A percentile compares a stretch with the other conserved stretches of the same genome.
phyloP scores from a whole-genome alignment of 164 flowering plant species.

The Kalanchoe fedtschenkoi region DNA sequence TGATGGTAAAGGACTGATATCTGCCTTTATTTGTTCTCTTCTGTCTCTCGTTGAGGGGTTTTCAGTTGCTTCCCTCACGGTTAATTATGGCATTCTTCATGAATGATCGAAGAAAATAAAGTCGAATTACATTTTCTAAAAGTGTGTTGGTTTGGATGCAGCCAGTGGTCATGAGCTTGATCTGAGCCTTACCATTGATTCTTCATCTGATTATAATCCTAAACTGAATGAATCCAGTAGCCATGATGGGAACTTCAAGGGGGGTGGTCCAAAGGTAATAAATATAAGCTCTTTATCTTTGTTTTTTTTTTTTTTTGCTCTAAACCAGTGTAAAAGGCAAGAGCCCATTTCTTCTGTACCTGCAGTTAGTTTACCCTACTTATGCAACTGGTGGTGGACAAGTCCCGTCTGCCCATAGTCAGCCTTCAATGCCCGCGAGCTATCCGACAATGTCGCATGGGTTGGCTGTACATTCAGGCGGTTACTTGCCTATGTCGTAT shows the following conservation, averaged over 20 bases:
- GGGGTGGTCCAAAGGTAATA: background rate
- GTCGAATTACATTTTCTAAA: background rate
- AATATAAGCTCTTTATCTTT: no score
- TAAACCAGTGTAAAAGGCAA: no score
- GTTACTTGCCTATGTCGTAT: background rate
- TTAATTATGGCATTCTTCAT: no score
- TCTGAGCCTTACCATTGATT: conserved; percentile 4
- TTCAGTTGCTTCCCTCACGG: background rate
- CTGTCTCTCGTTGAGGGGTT: background rate
- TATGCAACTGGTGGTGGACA: background rate
- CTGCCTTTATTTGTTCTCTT: background rate
- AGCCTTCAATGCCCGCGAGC: background rate
- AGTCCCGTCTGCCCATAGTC: background rate
- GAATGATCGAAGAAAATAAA: background rate
- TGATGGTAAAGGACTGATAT: background rate
- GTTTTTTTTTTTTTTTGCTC: no score
- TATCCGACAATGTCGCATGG: background rate
- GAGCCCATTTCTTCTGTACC: background rate
- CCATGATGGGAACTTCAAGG: background rate
- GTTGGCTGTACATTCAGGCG: background rate
- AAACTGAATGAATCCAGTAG: background rate
- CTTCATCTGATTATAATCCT: background rate
- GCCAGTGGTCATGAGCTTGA: conserved; percentile 1
- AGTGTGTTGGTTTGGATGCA: background rate
- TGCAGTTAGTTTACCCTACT: background rate